Percentiles rank a stretch among this genome's conserved stretches.
phyloP scores from a whole-genome alignment of 768 basidiomycete genomes.

The Lentinula sp. region DNA sequence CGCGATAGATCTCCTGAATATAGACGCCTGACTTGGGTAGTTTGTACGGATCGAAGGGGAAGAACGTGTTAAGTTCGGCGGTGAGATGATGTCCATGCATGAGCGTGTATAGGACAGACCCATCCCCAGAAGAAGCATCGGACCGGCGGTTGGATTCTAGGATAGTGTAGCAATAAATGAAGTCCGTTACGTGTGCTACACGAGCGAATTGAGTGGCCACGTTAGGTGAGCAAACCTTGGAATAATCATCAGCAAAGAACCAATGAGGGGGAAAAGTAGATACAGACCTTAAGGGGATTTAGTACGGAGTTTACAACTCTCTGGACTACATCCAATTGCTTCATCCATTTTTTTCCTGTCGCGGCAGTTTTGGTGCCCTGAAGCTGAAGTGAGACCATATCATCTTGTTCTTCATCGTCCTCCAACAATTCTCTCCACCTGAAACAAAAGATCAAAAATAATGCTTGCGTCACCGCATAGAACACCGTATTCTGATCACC shows the following conservation, averaged over 20 bases:
- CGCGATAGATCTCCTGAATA: constrained; percentile 81
- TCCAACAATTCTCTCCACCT: constrained; percentile 85
- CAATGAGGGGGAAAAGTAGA: neutral
- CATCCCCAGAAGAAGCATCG: constrained; percentile 27
- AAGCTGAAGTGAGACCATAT: constrained; percentile 19
- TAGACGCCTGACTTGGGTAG: constrained; percentile 73
- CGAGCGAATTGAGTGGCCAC: constrained; percentile 94
- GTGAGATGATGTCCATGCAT: constrained; percentile 22
- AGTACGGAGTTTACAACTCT: constrained; percentile 74
- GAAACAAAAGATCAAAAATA: constrained; percentile 97
- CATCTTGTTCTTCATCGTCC: constrained; percentile 52
- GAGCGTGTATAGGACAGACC: constrained; percentile 9
- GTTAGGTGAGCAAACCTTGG: constrained; percentile 79
- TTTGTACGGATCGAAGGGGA: constrained; percentile 97
- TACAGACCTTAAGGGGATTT: constrained; percentile 81
- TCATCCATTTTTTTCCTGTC: constrained; percentile 72
- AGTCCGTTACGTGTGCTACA: constrained; percentile 83
- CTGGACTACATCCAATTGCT: constrained; percentile 71
- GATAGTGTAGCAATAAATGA: constrained; percentile 92
- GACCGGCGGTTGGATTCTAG: constrained; percentile 82
- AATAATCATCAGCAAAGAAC: constrained; percentile 1
- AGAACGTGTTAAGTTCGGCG: constrained; percentile 85
- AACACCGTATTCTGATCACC: constrained; percentile 64
- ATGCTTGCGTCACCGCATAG: constrained; percentile 87
- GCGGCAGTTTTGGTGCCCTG: constrained; percentile 6